phyloP scores from a whole-genome alignment of 2,329 filamentous ascomycete species.

The Blastomyces parvus region DNA sequence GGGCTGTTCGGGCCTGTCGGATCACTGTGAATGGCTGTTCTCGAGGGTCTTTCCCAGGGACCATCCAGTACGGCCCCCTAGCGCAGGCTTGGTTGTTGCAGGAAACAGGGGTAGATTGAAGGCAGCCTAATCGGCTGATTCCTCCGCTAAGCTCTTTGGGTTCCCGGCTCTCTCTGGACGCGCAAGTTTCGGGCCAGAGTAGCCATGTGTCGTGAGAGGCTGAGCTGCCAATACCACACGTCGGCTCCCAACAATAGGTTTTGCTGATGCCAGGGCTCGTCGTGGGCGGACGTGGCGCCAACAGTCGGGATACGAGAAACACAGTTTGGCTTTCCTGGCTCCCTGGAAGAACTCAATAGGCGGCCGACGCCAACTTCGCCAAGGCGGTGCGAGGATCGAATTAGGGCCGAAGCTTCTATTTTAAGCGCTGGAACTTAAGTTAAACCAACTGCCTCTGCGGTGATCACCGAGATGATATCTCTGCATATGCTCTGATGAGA shows the following conservation, averaged over 20 bases:
- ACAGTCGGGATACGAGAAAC: not conserved
- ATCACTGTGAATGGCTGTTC: no score
- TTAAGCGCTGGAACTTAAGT: not conserved
- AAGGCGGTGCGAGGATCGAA: not conserved
- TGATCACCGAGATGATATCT: no score
- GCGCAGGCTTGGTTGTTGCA: not conserved
- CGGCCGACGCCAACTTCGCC: not conserved
- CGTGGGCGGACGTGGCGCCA: not conserved
- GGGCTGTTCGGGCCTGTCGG: not conserved
- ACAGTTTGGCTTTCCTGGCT: not conserved
- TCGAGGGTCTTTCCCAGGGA: not conserved
- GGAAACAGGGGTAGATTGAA: not conserved
- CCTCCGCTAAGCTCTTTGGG: not conserved
- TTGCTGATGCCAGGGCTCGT: not conserved
- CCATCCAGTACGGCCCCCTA: not conserved
- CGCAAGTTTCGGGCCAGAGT: not conserved
- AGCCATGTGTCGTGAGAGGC: slow-evolving; percentile 3
- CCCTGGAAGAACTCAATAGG: not conserved
- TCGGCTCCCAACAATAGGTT: slow-evolving; percentile 1
- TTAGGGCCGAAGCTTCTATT: not conserved
- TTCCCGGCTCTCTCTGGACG: not conserved
- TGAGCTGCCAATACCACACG: not conserved
- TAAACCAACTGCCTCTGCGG: no score
- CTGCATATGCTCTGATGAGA: no score
- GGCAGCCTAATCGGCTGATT: slow-evolving; percentile 3